Evolutionary conservation across 495 filamentous ascomycete genomes (phyloP).

Genomic region (Penicillium maclennaniae): DNA sequence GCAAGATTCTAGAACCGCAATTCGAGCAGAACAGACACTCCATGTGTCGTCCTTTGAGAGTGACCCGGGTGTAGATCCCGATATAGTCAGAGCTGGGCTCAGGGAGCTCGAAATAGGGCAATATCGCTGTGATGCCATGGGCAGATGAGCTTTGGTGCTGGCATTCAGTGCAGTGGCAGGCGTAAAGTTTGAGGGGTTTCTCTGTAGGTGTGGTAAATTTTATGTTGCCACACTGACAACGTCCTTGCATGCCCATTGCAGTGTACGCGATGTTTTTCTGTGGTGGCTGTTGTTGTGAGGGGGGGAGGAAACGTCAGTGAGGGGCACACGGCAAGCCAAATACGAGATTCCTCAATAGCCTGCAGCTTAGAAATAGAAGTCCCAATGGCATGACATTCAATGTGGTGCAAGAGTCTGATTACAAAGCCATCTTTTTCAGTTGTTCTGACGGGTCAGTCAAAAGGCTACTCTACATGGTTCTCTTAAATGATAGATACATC

Average conservation of each 20-base stretch:
- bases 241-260: conserved; percentile 46
- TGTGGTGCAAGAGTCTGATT: too few relatives aligned
- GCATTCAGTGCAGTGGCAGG: conserved; percentile 68
- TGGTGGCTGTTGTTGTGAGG: neutral
- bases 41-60: conserved; percentile 38
- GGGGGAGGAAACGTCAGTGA: neutral
- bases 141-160: conserved; percentile 62
- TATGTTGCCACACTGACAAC: conserved; percentile 62
- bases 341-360: neutral
- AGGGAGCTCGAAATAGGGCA: conserved; percentile 55
- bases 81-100: conserved; percentile 32
- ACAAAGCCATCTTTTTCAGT: too few relatives aligned
- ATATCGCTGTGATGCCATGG: conserved; percentile 66
- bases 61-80: conserved; percentile 44
- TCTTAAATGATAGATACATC: too few relatives aligned
- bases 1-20: conserved; percentile 57
- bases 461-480: too few relatives aligned
- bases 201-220: conserved; percentile 52
- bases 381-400: too few relatives aligned
- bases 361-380: too few relatives aligned
- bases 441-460: too few relatives aligned
- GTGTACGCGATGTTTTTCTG: neutral
- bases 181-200: conserved; percentile 54
- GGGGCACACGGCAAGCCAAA: neutral
- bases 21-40: conserved; percentile 58